Percentiles rank a stretch among this genome's conserved stretches.
These are phyloP conservation scores for Chimonanthus salicifolius DNA, from an alignment of 164 flowering plant species.

Conservation along the genomic window DNA sequence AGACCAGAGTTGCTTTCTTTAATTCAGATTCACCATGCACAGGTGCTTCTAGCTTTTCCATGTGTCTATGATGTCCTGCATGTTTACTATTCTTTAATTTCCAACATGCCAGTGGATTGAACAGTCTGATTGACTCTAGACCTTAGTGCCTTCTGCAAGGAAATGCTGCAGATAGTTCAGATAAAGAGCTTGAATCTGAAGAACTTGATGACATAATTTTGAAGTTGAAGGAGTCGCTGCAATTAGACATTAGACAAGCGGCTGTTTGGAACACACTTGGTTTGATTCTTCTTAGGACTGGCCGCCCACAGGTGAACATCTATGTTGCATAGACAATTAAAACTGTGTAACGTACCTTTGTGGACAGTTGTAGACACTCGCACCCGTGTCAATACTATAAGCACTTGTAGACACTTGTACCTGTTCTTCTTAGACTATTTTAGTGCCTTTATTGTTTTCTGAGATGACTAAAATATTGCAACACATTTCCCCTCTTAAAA, in stretches of 20 bases:
- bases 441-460: too few relatives aligned
- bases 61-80: background rate
- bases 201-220: conserved; percentile 67
- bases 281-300: conserved; percentile 68
- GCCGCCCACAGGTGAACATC: conserved; percentile 62
- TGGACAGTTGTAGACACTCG: too few relatives aligned
- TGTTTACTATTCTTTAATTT: conserved; percentile 1
- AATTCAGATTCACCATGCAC: conserved; percentile 93
- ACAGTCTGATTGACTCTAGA: conserved; percentile 1
- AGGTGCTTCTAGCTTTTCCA: conserved; percentile 37
- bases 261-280: conserved; percentile 89
- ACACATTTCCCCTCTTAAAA: too few relatives aligned
- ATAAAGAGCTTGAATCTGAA: conserved; percentile 63
- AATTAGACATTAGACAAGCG: conserved; percentile 71
- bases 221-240: conserved; percentile 67
- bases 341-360: too few relatives aligned
- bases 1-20: conserved; percentile 80
- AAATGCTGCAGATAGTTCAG: conserved; percentile 49
- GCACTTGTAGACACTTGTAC: too few relatives aligned
- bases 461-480: too few relatives aligned
- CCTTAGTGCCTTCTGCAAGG: conserved; percentile 75
- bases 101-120: background rate
- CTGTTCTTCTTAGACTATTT: too few relatives aligned
- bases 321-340: background rate
- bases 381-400: too few relatives aligned